A percentile compares a stretch with the other conserved stretches of the same genome.
phyloP scores from a whole-genome alignment of 768 basidiomycete genomes.

The Piloderma croceum region DNA sequence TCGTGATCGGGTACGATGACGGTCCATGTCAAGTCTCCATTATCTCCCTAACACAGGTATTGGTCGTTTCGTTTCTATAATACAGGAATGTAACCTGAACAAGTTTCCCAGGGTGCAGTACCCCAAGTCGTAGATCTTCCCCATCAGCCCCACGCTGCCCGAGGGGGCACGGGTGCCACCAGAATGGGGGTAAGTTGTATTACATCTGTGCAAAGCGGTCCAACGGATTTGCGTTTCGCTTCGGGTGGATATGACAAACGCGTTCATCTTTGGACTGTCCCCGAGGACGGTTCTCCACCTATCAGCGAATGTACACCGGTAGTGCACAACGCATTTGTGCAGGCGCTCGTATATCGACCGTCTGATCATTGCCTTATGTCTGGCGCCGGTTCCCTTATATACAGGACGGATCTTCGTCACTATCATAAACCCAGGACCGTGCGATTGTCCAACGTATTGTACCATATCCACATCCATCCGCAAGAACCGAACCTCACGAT shows the following conservation, averaged over 20 bases:
- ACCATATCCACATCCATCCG: conserved; percentile 44
- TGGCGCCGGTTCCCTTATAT: conserved; percentile 30
- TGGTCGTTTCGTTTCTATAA: too few relatives aligned
- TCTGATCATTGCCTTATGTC: conserved; percentile 30
- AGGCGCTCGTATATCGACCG: conserved; percentile 39
- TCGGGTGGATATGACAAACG: conserved; percentile 45
- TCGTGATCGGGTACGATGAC: conserved; percentile 38
- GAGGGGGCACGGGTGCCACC: too few relatives aligned
- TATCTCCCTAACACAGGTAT: conserved; percentile 27
- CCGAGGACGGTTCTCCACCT: conserved; percentile 25
- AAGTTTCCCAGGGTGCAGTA: conserved; percentile 19
- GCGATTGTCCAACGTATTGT: conserved; percentile 33
- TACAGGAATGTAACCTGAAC: too few relatives aligned
- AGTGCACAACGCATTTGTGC: too few relatives aligned
- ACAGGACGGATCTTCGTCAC: too few relatives aligned
- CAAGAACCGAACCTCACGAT: conserved; percentile 37
- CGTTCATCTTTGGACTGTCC: conserved; percentile 36
- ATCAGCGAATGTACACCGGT: too few relatives aligned
- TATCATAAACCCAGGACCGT: conserved; percentile 23
- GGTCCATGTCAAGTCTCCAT: conserved; percentile 40
- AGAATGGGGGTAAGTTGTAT: conserved; percentile 45
- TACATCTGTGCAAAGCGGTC: conserved; percentile 33
- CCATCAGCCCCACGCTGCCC: conserved; percentile 31
- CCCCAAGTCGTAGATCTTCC: conserved; percentile 28
- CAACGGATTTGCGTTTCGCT: conserved; percentile 35